These are phyloP conservation scores for Polychaeton citri DNA, from an alignment of 2,329 filamentous ascomycete species.

Conservation along the genomic window DNA sequence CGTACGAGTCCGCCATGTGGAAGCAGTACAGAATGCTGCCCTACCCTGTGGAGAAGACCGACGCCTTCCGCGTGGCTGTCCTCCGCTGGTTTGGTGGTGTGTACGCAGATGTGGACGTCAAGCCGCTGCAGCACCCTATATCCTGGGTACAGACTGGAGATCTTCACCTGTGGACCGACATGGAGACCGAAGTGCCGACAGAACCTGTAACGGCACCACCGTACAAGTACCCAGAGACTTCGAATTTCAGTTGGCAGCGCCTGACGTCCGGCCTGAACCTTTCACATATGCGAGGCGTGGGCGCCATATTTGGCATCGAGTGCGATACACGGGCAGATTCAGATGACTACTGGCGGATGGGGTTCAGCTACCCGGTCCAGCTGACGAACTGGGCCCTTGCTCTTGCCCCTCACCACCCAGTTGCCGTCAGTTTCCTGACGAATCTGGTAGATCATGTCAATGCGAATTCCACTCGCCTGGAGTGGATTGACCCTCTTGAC, in stretches of 20 bases:
- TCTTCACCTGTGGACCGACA: not conserved
- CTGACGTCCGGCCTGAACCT: not conserved
- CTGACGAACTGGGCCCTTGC: constrained; percentile 5
- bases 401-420: constrained; percentile 3
- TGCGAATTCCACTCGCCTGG: not conserved
- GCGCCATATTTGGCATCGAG: constrained; percentile 4
- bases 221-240: not conserved
- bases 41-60: constrained; percentile 5
- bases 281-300: not conserved
- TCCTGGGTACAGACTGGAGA: not conserved
- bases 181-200: not conserved
- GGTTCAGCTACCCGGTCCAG: constrained; percentile 3
- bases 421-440: constrained; percentile 1
- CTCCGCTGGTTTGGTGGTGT: constrained; percentile 3
- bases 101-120: constrained; percentile 1
- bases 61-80: constrained; percentile 2
- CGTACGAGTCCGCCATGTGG: constrained; percentile 1
- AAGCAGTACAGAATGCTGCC: constrained; percentile 1
- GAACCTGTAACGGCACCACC: not conserved
- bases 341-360: constrained; percentile 6
- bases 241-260: not conserved
- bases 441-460: constrained; percentile 1
- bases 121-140: not conserved
- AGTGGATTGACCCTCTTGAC: constrained; percentile 3
- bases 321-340: constrained; percentile 3